Conservation (phyloP, 1,284 basidiomycete species). For the Austropuccinia psidii region DNA sequence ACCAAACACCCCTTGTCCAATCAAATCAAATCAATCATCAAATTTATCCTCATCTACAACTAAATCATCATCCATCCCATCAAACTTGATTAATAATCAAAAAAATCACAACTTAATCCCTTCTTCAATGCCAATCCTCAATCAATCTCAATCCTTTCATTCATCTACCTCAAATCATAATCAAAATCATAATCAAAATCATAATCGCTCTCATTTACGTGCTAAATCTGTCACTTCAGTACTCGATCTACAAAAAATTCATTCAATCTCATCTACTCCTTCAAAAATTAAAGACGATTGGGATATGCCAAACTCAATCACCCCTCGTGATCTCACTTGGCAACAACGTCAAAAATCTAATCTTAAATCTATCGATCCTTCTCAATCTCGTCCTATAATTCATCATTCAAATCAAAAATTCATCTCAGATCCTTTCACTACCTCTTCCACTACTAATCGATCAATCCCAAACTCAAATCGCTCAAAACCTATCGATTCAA, state of each 20-base stretch:
- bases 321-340: not conserved
- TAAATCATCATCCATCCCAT: too few species aligned
- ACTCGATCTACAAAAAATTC: not conserved
- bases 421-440: not conserved
- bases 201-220: conserved; percentile 4
- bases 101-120: too few species aligned
- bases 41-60: too few species aligned
- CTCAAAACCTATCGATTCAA: not conserved
- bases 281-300: conserved; percentile 16
- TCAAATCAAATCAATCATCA: too few species aligned
- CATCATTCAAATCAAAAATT: not conserved
- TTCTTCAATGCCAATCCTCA: too few species aligned
- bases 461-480: not conserved
- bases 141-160: too few species aligned
- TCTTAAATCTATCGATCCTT: not conserved
- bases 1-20: too few species aligned
- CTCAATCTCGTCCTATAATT: not conserved
- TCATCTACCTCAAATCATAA: too few species aligned
- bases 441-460: not conserved
- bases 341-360: conserved; percentile 14
- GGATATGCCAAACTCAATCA: conserved; percentile 11
- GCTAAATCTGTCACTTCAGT: conserved; percentile 23
- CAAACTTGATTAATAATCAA: too few species aligned
- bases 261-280: not conserved
- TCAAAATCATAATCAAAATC: too few species aligned